These are phyloP conservation scores for Eutypella sp. DNA, from an alignment of 2,329 filamentous ascomycete genomes.

Conservation along the genomic window DNA sequence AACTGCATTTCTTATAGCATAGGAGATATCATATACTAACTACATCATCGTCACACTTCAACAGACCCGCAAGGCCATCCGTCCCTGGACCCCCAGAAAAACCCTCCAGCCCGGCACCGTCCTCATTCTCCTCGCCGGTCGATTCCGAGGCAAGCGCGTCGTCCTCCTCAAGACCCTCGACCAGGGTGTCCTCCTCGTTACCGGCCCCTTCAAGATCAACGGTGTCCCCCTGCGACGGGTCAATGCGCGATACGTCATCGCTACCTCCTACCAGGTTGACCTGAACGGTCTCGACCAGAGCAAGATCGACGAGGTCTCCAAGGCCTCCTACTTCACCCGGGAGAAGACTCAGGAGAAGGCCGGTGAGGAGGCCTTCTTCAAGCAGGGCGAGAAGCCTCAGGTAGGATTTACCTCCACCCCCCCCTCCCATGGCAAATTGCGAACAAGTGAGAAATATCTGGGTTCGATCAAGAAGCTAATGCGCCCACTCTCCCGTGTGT, in stretches of 20 bases:
- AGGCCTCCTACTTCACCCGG: conserved; percentile 89
- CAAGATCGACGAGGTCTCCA: conserved; percentile 76
- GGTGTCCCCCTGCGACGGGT: conserved; percentile 94
- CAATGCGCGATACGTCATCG: conserved; percentile 91
- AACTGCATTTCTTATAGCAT: too few relatives aligned
- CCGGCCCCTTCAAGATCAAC: conserved; percentile 99
- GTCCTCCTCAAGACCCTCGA: conserved; percentile 96
- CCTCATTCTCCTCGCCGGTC: conserved; percentile 97
- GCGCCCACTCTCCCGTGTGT: too few relatives aligned
- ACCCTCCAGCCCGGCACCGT: conserved; percentile 91
- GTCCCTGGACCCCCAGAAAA: conserved; percentile 79
- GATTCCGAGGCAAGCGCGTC: conserved; percentile 99
- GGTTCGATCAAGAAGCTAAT: conserved; percentile 1
- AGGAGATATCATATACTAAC: conserved; percentile 20
- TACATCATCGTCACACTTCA: conserved; percentile 17
- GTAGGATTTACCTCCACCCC: conserved; percentile 54
- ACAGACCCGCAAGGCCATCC: conserved; percentile 92
- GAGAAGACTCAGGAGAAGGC: conserved; percentile 96
- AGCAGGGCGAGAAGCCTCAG: conserved; percentile 97
- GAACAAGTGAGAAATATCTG: neutral
- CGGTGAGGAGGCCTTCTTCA: conserved; percentile 98
- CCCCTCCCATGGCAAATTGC: too few relatives aligned
- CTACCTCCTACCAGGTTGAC: conserved; percentile 81
- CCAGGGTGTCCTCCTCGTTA: conserved; percentile 97
- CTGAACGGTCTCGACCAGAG: conserved; percentile 79